Evolutionary conservation across 2,329 filamentous ascomycete species (phyloP).

Genomic region (Fusarium torulosum): DNA sequence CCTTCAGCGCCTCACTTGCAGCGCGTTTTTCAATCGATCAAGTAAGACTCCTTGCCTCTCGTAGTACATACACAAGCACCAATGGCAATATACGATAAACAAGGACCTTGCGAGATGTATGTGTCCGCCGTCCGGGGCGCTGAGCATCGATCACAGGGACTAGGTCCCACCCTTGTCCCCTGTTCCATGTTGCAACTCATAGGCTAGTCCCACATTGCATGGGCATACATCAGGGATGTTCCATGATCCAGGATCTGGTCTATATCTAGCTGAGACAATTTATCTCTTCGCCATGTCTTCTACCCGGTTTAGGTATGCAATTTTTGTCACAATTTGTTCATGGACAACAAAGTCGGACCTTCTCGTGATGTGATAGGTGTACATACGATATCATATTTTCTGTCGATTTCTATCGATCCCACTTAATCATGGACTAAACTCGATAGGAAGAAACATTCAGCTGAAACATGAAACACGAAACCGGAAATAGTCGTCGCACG

Average conservation of each 20-base stretch:
- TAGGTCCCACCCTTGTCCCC: slow-evolving; percentile 15
- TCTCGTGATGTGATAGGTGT: neutral
- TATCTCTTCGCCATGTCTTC: slow-evolving; percentile 28
- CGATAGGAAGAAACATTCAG: slow-evolving; percentile 14
- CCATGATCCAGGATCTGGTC: slow-evolving; percentile 24
- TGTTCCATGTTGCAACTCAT: slow-evolving; percentile 37
- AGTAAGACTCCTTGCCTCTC: slow-evolving; percentile 16
- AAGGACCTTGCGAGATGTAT: slow-evolving; percentile 29
- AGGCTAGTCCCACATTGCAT: slow-evolving; percentile 36
- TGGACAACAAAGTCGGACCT: slow-evolving; percentile 4
- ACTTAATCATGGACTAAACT: slow-evolving; percentile 4
- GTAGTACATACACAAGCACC: slow-evolving; percentile 26
- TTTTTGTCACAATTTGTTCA: slow-evolving; percentile 10
- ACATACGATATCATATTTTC: neutral
- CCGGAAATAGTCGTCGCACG: slow-evolving; percentile 27
- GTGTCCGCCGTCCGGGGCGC: slow-evolving; percentile 12
- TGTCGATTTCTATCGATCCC: neutral
- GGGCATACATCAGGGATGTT: slow-evolving; percentile 28
- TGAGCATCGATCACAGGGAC: slow-evolving; percentile 30
- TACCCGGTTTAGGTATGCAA: slow-evolving; percentile 6
- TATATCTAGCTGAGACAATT: slow-evolving; percentile 24
- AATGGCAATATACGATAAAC: slow-evolving; percentile 27
- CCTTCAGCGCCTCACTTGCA: slow-evolving; percentile 24
- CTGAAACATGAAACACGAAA: slow-evolving; percentile 33
- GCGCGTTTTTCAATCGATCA: slow-evolving; percentile 17